Conservation (phyloP, 495 filamentous ascomycete genomes). For the Penicillium waksmanii region DNA sequence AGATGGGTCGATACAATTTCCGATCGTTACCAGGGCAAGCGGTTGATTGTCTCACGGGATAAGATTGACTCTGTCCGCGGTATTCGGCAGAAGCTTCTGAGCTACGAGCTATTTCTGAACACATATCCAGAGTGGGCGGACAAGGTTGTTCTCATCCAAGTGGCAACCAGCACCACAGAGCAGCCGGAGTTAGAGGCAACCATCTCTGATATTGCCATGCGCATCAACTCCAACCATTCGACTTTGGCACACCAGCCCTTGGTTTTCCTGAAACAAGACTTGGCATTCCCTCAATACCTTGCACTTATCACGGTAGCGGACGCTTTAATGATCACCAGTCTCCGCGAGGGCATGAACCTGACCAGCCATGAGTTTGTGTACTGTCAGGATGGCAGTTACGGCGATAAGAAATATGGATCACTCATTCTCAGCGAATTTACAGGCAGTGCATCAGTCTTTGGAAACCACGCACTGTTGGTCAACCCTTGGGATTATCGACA, state of each 20-base stretch:
- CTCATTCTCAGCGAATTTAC: slow-evolving; percentile 94
- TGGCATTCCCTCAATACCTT: slow-evolving; percentile 86
- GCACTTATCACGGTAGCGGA: slow-evolving; percentile 87
- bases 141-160: slow-evolving; percentile 87
- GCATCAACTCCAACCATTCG: slow-evolving; percentile 86
- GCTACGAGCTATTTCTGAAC: slow-evolving; percentile 92
- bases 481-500: slow-evolving; percentile 94
- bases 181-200: slow-evolving; percentile 83
- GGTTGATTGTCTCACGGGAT: slow-evolving; percentile 86
- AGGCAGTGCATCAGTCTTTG: slow-evolving; percentile 84
- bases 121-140: slow-evolving; percentile 87
- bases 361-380: slow-evolving; percentile 91
- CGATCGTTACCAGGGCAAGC: slow-evolving; percentile 80
- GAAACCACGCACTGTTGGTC: slow-evolving; percentile 69
- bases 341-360: slow-evolving; percentile 94
- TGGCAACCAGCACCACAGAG: slow-evolving; percentile 85
- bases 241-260: slow-evolving; percentile 87
- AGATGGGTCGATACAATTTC: slow-evolving; percentile 78
- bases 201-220: slow-evolving; percentile 87
- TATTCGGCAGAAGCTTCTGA: slow-evolving; percentile 87
- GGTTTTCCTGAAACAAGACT: slow-evolving; percentile 94
- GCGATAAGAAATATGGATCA: slow-evolving; percentile 77
- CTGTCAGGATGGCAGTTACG: slow-evolving; percentile 83
- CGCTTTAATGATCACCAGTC: slow-evolving; percentile 86
- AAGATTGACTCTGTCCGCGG: slow-evolving; percentile 91